phyloP scores from a whole-genome alignment of 2,329 filamentous ascomycete species.

The Xylariomycetidae sp. region DNA sequence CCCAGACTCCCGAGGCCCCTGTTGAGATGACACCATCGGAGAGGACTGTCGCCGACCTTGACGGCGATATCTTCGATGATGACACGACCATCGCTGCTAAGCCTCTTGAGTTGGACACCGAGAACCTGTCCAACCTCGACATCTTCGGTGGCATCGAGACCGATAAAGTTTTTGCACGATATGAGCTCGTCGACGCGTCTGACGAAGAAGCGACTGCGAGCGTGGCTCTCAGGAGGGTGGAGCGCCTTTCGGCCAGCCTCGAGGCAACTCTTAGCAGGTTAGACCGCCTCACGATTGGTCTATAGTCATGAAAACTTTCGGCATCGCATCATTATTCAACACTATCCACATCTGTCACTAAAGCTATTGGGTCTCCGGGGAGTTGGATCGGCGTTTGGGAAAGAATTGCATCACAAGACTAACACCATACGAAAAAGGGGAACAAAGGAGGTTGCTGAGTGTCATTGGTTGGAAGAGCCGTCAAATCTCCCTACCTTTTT shows the following conservation, averaged over 20 bases:
- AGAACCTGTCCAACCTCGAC: conserved; percentile 34
- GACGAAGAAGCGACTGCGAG: conserved; percentile 42
- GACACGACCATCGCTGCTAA: conserved; percentile 25
- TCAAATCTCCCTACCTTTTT: too few species aligned
- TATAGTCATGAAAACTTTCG: conserved; percentile 15
- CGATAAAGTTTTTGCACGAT: conserved; percentile 60
- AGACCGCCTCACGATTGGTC: conserved; percentile 29
- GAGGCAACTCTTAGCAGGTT: conserved; percentile 32
- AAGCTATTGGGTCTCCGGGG: too few species aligned
- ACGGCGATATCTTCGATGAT: conserved; percentile 59
- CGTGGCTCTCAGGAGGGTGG: conserved; percentile 44
- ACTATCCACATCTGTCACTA: too few species aligned
- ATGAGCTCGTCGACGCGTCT: conserved; percentile 59
- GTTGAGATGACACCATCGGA: conserved; percentile 20
- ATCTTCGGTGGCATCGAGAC: conserved; percentile 52
- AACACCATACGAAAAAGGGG: too few species aligned
- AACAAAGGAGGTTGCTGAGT: too few species aligned
- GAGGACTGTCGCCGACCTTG: conserved; percentile 27
- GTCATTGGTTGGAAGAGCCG: too few species aligned
- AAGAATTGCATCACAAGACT: too few species aligned
- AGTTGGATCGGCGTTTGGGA: too few species aligned
- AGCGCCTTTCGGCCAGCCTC: conserved; percentile 41
- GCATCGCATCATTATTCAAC: conserved; percentile 1
- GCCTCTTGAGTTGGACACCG: conserved; percentile 37
- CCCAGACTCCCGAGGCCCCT: conserved; percentile 24